Conservation (phyloP, 2,329 filamentous ascomycete genomes). For the Colletotrichum endophyticum region DNA sequence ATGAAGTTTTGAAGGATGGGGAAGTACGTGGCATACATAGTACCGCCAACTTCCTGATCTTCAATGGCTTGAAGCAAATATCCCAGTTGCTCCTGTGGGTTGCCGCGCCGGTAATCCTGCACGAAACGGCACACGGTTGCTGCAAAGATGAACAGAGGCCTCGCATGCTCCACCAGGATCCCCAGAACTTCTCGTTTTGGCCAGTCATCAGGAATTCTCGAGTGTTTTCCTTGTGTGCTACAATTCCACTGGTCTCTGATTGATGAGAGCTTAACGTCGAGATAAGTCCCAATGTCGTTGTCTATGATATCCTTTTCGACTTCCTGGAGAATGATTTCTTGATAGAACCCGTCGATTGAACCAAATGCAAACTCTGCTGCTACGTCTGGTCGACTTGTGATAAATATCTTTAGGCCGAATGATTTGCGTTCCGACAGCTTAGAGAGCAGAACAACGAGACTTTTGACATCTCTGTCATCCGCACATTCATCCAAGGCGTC, state of each 20-base stretch:
- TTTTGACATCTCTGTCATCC: not conserved
- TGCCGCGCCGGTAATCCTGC: not conserved
- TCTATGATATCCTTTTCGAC: not conserved
- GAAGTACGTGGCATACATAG: not conserved
- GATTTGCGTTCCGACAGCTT: not conserved
- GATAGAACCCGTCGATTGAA: not conserved
- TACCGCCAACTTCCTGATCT: not conserved
- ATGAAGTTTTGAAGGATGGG: not conserved
- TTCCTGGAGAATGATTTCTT: not conserved
- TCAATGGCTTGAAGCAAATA: not conserved
- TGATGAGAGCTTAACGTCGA: not conserved
- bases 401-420: not conserved
- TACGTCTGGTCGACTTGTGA: slow-evolving; percentile 36
- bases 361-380: slow-evolving; percentile 36
- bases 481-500: not conserved
- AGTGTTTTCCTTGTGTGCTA: rapidly evolving
- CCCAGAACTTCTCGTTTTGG: not conserved
- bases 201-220: not conserved
- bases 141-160: slow-evolving; percentile 25
- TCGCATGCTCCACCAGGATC: not conserved
- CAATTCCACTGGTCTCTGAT: not conserved
- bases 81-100: not conserved
- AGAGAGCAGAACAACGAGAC: not conserved
- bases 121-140: slow-evolving; percentile 21
- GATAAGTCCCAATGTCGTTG: not conserved